These are phyloP conservation scores for Mallotus nudiflorus DNA, from an alignment of 345 rosid species.

Conservation along the genomic window DNA sequence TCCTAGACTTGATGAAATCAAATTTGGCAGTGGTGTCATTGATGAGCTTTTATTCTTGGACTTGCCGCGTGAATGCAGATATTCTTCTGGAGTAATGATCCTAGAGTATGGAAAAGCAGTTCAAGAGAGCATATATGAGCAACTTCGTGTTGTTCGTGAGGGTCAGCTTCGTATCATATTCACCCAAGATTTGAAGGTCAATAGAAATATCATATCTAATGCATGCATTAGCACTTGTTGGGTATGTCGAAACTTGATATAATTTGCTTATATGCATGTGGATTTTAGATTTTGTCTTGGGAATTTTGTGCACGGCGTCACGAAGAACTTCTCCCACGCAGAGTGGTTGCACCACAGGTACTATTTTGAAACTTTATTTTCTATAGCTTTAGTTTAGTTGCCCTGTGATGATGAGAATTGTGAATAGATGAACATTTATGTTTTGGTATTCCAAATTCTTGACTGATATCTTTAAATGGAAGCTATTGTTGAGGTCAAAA, in stretches of 20 bases:
- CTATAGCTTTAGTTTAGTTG: slow-evolving; percentile 1
- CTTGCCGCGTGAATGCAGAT: slow-evolving; percentile 80
- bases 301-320: slow-evolving; percentile 93
- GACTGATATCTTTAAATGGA: too few relatives aligned
- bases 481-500: too few relatives aligned
- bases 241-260: slow-evolving; percentile 7
- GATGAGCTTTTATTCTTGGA: slow-evolving; percentile 94
- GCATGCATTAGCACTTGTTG: slow-evolving; percentile 1
- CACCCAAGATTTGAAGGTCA: slow-evolving; percentile 87
- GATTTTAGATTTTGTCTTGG: slow-evolving; percentile 82
- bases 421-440: too few relatives aligned
- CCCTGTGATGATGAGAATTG: background rate
- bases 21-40: slow-evolving; percentile 91
- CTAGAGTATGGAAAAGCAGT: slow-evolving; percentile 91
- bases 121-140: slow-evolving; percentile 95
- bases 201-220: slow-evolving; percentile 13
- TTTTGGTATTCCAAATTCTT: too few relatives aligned
- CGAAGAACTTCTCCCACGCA: slow-evolving; percentile 96
- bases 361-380: slow-evolving; percentile 10
- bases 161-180: slow-evolving; percentile 92
- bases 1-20: slow-evolving; percentile 93
- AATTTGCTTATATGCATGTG: background rate
- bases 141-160: slow-evolving; percentile 96
- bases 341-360: slow-evolving; percentile 96
- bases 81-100: slow-evolving; percentile 72